These are phyloP conservation scores for Halteria grandinella DNA, from an alignment of 73 alveolate genomes.

Conservation along the genomic window DNA sequence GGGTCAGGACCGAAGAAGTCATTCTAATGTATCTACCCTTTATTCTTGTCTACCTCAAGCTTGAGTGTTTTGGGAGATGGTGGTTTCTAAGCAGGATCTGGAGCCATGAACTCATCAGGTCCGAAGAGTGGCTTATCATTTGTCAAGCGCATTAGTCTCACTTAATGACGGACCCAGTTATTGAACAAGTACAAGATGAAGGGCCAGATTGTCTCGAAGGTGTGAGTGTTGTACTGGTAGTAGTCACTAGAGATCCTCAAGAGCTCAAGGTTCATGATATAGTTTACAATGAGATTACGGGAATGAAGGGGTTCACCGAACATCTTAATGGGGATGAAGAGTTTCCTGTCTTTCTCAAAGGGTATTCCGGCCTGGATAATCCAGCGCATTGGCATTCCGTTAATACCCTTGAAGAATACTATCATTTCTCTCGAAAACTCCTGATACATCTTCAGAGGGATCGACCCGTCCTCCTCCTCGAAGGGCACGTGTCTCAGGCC, in stretches of 20 bases:
- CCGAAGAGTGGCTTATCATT: too few species aligned
- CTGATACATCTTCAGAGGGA: not conserved
- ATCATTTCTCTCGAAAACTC: slow-evolving; percentile 61
- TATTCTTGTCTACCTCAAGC: too few species aligned
- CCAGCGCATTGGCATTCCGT: slow-evolving; percentile 39
- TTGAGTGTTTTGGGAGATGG: too few species aligned
- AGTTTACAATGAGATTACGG: slow-evolving; percentile 33
- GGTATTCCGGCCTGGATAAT: slow-evolving; percentile 52
- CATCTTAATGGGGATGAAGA: slow-evolving; percentile 47
- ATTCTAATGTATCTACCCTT: too few species aligned
- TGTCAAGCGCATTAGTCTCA: slow-evolving; percentile 21
- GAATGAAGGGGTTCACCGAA: slow-evolving; percentile 47
- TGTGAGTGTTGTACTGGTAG: slow-evolving; percentile 15
- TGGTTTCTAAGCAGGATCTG: too few species aligned
- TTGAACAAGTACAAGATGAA: slow-evolving; percentile 55
- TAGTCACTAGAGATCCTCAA: slow-evolving; percentile 49
- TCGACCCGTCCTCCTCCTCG: not conserved
- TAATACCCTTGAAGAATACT: slow-evolving; percentile 47
- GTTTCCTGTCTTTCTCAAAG: slow-evolving; percentile 50
- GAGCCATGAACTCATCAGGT: too few species aligned
- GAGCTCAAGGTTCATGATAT: slow-evolving; percentile 58
- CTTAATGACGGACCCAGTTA: slow-evolving; percentile 65
- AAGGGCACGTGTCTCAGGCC: too few species aligned
- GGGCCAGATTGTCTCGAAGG: slow-evolving; percentile 68
- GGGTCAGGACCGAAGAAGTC: too few species aligned